Evolutionary conservation across 2,329 filamentous ascomycete genomes (phyloP).

Genomic region (Arachnomyces sp.): DNA sequence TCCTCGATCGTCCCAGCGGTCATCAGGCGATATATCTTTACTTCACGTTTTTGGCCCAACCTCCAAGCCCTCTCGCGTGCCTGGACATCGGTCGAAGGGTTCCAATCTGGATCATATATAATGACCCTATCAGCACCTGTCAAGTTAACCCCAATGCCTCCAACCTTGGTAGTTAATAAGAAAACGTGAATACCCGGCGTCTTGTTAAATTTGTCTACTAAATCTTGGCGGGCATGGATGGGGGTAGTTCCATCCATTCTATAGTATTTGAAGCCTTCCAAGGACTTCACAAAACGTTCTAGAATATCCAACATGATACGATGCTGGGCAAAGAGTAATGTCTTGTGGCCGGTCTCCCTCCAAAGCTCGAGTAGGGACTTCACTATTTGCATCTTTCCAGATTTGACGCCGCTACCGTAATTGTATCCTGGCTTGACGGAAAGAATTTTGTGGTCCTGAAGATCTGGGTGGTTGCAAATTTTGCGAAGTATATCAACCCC

Average conservation of each 20-base stretch:
- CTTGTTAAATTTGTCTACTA: constrained; percentile 91
- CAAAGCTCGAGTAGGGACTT: constrained; percentile 80
- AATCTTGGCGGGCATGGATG: constrained; percentile 76
- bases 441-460: constrained; percentile 60
- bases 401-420: constrained; percentile 72
- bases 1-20: constrained; percentile 96
- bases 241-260: constrained; percentile 92
- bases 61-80: constrained; percentile 94
- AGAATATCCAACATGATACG: constrained; percentile 94
- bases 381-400: constrained; percentile 93
- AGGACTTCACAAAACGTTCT: constrained; percentile 64
- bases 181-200: constrained; percentile 76
- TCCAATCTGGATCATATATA: constrained; percentile 98
- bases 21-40: constrained; percentile 96
- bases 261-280: constrained; percentile 66
- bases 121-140: constrained; percentile 94
- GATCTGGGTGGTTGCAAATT: constrained; percentile 94
- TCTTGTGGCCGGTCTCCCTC: constrained; percentile 90
- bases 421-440: constrained; percentile 58
- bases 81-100: constrained; percentile 92
- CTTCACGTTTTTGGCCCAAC: constrained; percentile 86
- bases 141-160: constrained; percentile 85
- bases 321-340: constrained; percentile 84
- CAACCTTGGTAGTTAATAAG: constrained; percentile 89
- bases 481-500: constrained; percentile 90